Evolutionary conservation across 2,329 filamentous ascomycete species (phyloP), one percentile per base, ranked within the genome.

Genomic region (Fusarium secorum): DNA sequence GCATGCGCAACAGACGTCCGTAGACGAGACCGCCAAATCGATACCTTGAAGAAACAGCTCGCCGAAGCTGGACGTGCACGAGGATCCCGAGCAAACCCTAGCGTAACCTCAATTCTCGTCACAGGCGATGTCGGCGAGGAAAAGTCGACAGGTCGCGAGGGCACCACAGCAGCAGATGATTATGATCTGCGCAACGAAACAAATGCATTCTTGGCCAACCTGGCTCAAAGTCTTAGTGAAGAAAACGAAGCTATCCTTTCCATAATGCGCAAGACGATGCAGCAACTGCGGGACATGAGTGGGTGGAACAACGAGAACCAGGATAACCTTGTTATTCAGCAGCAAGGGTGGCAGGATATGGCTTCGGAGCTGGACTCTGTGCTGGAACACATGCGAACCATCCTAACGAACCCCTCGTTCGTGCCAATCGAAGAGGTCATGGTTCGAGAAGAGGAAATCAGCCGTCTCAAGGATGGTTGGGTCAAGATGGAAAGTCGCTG

Each of bases 391-490:
- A 87, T 99, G 70, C 89, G 92, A 71, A 91, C 88, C 5, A 88
- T 99, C 39, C 85, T 99, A 46, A 98, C 94, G 13, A 98, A 98
- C 77, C 96, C 96, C 3, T 97, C 95, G 5, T 99, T 98, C 79
- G 96, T 98, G 18, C 93, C 95, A 1, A 89, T 98, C 26, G 96
- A 98, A 75, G 96, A 98, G 79, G 94, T 99, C 4, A 91, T 97
- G 77, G 83, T 94, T n/a, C 90, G 95, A 59, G 95, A 99, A 71
- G 92, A 97, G 65, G 95, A 98, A 79, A 98, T 99, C 71, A 86
- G 88, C 56, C 88, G 93, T 55, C 85, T 99, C 51, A 90, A 93
- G 59, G 89, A 92, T 60, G 94, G 95, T 20, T 97, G 95, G 91
- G 93, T 97, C 78, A 94, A 92, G 81, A 97, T 98, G 93, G 95